Base-by-base conservation (phyloP, 148 eudicot genomes). In the Chenopodium berlandieri region DNA sequence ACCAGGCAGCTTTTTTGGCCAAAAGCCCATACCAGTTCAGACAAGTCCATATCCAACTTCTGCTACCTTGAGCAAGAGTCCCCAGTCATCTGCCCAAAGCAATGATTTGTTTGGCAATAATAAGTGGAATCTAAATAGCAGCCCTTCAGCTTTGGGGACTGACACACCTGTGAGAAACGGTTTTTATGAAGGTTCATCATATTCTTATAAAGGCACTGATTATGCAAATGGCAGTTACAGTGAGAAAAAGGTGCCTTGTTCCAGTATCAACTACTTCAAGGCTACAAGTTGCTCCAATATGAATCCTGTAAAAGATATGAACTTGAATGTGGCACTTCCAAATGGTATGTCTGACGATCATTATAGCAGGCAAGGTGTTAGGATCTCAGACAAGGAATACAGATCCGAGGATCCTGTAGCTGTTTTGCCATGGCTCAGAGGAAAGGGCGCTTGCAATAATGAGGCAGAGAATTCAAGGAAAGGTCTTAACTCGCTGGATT, bases 381-480 rank as follows among this genome's bases (percentile, higher is more conserved):
- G 74, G 82, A 72, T 78, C 70, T 46, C 67, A 30, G 88, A 87
- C 70, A 84, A 65, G 32, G 84, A 82, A 69, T 75, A 80, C 78
- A 87, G 83, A 78, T 50, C 46, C 34, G 88, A 84, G 75, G 88
- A 87, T 69, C 82, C 74, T 77, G 56, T 76, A 12, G 66, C 85
- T 48, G 87, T 31, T 30, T 85, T 91, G 84, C 97, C 95, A 50
- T 95, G 97, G 97, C 91, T 93, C 75, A 88, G 85, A 83, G 78
- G 80, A 34, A 90, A 85, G 75, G 78, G 83, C 48, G 32, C 80
- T 71, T 73, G 75, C 76, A 86, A 73, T 64, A 78, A 80, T 37
- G 91, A 85, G 74, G 72, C 74, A 32, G 79, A 73, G 63, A 78
- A 48, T 69, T 37, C 79, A 13, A 85, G 85, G 79, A 85, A 70